phyloP scores from a whole-genome alignment of 148 eudicot species.

The Persicaria tinctoria region DNA sequence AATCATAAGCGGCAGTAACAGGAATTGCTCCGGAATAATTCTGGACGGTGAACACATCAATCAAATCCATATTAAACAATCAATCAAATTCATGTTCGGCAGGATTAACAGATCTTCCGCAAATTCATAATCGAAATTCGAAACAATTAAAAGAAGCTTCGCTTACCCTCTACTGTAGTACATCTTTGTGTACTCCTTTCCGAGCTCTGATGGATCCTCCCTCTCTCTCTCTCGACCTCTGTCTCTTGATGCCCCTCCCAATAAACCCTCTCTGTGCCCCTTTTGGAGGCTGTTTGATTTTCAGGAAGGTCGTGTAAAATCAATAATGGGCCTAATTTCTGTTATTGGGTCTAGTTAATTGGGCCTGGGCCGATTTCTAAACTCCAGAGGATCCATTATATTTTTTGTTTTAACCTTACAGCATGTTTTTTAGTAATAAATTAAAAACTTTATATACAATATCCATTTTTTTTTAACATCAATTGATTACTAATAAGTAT shows the following conservation, averaged over 20 bases:
- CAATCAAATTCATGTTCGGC: not conserved
- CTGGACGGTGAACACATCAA: not conserved
- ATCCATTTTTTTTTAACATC: too few species aligned
- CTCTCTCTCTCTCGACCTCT: not conserved
- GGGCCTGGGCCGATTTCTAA: not conserved
- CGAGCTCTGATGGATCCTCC: not conserved
- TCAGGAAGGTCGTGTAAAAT: not conserved
- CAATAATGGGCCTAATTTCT: not conserved
- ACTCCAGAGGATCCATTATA: too few species aligned
- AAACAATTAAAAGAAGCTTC: not conserved
- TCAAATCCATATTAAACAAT: not conserved
- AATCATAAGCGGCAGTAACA: not conserved
- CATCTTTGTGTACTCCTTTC: not conserved
- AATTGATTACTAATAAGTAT: too few species aligned
- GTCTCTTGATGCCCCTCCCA: not conserved
- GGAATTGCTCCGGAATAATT: not conserved
- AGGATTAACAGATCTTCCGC: slow-evolving; percentile 2
- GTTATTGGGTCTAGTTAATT: not conserved
- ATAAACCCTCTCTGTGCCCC: not conserved
- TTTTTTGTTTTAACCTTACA: too few species aligned
- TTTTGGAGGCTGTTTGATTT: not conserved
- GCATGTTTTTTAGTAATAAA: too few species aligned
- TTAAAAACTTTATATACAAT: too few species aligned
- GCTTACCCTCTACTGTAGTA: slow-evolving; percentile 4
- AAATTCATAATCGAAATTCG: not conserved